Evolutionary conservation across 2,329 filamentous ascomycete genomes (phyloP).

Genomic region (Calonectria fujianensis): DNA sequence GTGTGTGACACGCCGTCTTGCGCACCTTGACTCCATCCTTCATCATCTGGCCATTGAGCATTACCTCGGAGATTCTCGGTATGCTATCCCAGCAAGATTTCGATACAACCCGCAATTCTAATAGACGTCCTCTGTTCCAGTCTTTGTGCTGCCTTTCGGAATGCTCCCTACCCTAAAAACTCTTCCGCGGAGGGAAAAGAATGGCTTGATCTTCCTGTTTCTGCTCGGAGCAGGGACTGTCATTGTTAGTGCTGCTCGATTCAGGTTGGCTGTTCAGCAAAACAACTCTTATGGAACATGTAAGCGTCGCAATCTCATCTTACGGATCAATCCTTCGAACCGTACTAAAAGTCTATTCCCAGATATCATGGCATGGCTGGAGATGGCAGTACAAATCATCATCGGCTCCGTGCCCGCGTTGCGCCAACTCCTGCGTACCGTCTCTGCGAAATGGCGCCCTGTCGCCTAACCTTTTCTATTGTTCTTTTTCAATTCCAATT

Average conservation of each 20-base stretch:
- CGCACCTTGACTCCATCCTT: not conserved
- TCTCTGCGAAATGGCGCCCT: conserved; percentile 10
- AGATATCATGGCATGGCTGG: conserved; percentile 20
- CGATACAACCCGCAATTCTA: not conserved
- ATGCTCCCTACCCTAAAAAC: conserved; percentile 7
- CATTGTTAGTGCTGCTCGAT: not conserved
- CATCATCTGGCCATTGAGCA: conserved; percentile 13
- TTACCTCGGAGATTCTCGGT: conserved; percentile 15
- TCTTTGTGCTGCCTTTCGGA: not conserved
- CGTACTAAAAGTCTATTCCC: not conserved
- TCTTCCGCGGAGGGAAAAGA: not conserved
- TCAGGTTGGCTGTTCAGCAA: not conserved
- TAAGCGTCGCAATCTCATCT: not conserved
- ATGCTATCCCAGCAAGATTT: not conserved
- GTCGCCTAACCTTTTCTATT: not conserved
- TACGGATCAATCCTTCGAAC: not conserved
- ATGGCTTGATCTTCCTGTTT: conserved; percentile 5
- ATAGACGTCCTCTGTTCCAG: not conserved
- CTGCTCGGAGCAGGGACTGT: conserved; percentile 10
- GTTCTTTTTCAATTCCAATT: not conserved
- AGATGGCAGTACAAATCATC: conserved; percentile 19
- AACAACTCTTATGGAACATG: conserved; percentile 1
- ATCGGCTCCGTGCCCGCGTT: conserved; percentile 19
- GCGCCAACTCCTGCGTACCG: not conserved
- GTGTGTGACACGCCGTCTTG: not conserved